These are phyloP conservation scores for Lycium barbarum DNA, from an alignment of 257 asterid genomes.

Conservation along the genomic window DNA sequence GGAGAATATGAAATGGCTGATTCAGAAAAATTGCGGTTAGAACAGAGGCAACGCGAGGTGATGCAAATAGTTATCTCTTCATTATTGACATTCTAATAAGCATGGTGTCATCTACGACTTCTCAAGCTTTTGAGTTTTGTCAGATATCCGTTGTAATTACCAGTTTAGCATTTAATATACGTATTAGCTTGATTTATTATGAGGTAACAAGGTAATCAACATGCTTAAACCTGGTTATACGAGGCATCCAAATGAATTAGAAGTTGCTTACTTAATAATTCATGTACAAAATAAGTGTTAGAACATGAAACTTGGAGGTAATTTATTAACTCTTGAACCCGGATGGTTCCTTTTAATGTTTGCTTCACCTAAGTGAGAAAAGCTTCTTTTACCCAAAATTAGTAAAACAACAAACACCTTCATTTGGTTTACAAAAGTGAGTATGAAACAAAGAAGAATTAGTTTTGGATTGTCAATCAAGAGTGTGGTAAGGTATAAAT, in stretches of 20 bases:
- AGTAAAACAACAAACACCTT: not conserved
- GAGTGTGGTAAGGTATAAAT: no score
- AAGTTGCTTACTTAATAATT: not conserved
- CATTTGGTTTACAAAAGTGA: not conserved
- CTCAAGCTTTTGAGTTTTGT: not conserved
- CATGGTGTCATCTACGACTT: not conserved
- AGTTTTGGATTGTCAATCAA: no score
- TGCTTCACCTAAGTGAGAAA: not conserved
- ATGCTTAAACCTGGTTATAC: not conserved
- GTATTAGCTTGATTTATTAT: not conserved
- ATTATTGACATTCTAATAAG: not conserved
- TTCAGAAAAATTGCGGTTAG: slow-evolving; percentile 41
- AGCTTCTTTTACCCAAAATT: not conserved
- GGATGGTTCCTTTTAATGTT: not conserved
- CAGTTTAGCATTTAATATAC: not conserved
- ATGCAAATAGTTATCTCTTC: slow-evolving; percentile 3
- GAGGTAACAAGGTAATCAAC: not conserved
- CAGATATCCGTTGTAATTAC: not conserved
- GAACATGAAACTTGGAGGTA: slow-evolving; percentile 9
- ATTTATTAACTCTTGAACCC: not conserved
- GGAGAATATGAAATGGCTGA: slow-evolving; percentile 42
- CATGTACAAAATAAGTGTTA: not conserved
- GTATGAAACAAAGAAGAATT: no score
- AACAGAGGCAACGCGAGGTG: slow-evolving; percentile 42
- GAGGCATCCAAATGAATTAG: not conserved